Base-by-base conservation (phyloP, 306 rosid species). In the Acacia confusa region DNA sequence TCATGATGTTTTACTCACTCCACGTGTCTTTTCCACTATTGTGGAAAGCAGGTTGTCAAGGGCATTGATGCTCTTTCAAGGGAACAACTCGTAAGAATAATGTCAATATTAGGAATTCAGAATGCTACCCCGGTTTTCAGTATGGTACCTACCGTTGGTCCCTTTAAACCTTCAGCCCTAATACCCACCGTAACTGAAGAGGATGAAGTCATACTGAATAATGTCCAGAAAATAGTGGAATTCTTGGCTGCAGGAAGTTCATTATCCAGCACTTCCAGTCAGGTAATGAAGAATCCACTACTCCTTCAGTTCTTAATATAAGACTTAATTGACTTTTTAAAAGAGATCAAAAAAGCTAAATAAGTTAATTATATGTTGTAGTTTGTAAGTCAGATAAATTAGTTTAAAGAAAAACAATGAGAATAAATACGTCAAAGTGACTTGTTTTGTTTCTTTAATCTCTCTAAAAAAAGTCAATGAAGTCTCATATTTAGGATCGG, bases 51-150 rank as follows among this genome's bases (percentile, higher is more conserved):
- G 99, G 91, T 95, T 72, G 99, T 95, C 27, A 93, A 95, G 86
- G 99, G 96, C 75, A 95, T 95, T 77, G 99, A 95, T 85, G 99
- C 98, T 72, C 81, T 95, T 76, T 87, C 98, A 30, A 93, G 99
- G 85, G 99, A 95, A 84, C 99, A 95, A 84, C 87, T 95, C 76
- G 97, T 95, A 65, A 87, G 90, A 75, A 72, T 78, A 76, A 87
- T 89, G 92, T 85, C 97, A 78, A 73, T 89, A 72, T 81, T 93
- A 24, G 98, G 99, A 85, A 25, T 93, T 74, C 86, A 92, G 83
- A 93, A 93, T 88, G 89, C 91, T 61, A 70, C 86, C 74, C 98
- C 93, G 58, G 87, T 95, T 85, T 93, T 95, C 78, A 81, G 90
- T 81, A 92, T 95, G 98, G 99, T 88, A 76, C 98, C 99, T 79